Evolutionary conservation across 106 monocot species (phyloP).

Genomic region (Triglochin maritima): DNA sequence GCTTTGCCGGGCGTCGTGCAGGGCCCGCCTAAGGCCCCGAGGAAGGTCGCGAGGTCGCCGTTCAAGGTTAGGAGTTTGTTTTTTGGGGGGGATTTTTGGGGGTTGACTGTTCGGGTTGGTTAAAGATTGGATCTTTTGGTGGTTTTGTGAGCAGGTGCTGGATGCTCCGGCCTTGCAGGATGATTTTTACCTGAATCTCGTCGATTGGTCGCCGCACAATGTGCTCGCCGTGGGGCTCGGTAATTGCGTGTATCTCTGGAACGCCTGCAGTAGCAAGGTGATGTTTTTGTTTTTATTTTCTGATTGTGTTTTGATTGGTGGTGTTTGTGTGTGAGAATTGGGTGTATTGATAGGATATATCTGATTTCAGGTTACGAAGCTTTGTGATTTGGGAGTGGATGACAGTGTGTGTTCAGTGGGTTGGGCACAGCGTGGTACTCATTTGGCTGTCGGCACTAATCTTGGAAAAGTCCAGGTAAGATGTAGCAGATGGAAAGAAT

Average conservation of each 20-base stretch:
- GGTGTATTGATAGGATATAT: background rate
- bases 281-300: constrained; percentile 9
- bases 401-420: constrained; percentile 95
- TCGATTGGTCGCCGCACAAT: constrained; percentile 94
- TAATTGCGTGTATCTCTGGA: constrained; percentile 97
- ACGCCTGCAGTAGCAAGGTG: constrained; percentile 97
- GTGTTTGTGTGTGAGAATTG: background rate
- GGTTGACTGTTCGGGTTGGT: background rate
- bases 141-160: constrained; percentile 44
- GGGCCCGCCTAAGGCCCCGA: constrained; percentile 29
- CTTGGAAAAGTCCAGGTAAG: constrained; percentile 80
- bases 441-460: constrained; percentile 86
- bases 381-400: constrained; percentile 80
- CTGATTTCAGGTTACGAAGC: constrained; percentile 59
- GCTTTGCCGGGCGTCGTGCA: constrained; percentile 32
- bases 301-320: background rate
- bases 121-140: background rate
- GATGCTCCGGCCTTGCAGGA: constrained; percentile 98
- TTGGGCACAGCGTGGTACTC: constrained; percentile 79
- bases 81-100: background rate
- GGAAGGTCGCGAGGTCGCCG: constrained; percentile 74
- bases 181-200: constrained; percentile 96
- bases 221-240: constrained; percentile 84
- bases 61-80: constrained; percentile 43
- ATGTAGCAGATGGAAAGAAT: background rate